Evolutionary conservation across 805 yeast species (phyloP), one percentile per base, ranked within the genome.

Genomic region (Candida glaebosa): DNA sequence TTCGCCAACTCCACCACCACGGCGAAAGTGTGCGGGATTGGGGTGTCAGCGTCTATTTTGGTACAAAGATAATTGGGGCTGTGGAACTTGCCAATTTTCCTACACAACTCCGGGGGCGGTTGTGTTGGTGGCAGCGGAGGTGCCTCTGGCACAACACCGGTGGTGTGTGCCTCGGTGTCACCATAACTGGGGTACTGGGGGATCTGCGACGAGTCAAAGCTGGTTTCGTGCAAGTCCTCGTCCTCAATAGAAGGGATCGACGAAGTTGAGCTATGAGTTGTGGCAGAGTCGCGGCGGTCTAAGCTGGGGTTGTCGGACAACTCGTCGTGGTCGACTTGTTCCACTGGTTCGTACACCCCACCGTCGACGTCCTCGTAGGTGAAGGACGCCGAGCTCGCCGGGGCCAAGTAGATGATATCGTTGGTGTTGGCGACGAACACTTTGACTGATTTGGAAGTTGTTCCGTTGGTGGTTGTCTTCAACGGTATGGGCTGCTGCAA

Each of bases 1-100:
- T 67, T 71, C 18, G 58, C 52, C 1, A 77, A 49, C 39, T 77
- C 74, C 1, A 78, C 48, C 3, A 78, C 62, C 2, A 79, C 65
- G 0, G 79, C 84, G 47, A 79, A 66, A 2, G 78, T 76, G 50
- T 76, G 79, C 1, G 81, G 73, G 2, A 75, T 70, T 7, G 71
- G 73, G 2, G 58, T 56, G 8, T 67, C 67, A 3, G 65, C 46
- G 41, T 71, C 75, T 5, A 69, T 61, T 24, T 57, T 58, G 2
- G 70, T 56, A 20, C 62, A 56, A 31, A 63, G 50, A 39, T 63
- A 69, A 44, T 65, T 65, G 1, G 73, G 69, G n/a, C 67, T 59
- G 15, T 40, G 45, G 53, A 62, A 55, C 12, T 43, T 30, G 18
- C 50, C 47, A 45, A 63, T 50, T 42, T 58, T 63, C 17, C 49